Conservation (phyloP, 768 basidiomycete genomes). For the Lactarius pseudohatsudake region DNA sequence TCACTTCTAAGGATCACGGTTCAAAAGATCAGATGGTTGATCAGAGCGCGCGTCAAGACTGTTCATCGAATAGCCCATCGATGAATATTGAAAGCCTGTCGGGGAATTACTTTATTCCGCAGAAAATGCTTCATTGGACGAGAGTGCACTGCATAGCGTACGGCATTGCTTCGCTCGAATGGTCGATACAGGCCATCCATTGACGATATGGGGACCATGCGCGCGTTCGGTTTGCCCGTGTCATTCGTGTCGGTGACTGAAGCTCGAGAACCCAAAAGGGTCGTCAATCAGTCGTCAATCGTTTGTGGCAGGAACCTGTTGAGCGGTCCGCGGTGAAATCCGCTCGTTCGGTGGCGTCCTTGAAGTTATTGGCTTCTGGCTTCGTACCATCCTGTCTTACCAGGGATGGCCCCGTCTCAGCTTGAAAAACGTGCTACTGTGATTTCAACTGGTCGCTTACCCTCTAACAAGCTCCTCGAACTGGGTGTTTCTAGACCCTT, state of each 20-base stretch:
- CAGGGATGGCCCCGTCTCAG: slow-evolving; percentile 12
- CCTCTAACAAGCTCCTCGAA: slow-evolving; percentile 20
- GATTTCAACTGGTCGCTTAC: slow-evolving; percentile 26
- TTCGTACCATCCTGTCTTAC: neutral
- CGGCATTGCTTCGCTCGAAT: too few species aligned
- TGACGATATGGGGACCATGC: too few species aligned
- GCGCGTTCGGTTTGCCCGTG: too few species aligned
- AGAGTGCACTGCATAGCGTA: neutral
- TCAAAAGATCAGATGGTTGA: neutral
- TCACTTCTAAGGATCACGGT: neutral
- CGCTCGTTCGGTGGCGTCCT: neutral
- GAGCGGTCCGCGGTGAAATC: neutral
- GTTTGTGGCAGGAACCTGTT: too few species aligned
- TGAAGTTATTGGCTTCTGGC: neutral
- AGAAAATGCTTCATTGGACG: neutral
- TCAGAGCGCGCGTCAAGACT: neutral
- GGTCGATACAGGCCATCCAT: too few species aligned
- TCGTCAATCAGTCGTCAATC: too few species aligned
- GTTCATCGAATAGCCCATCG: neutral
- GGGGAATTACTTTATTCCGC: neutral
- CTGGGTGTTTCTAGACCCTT: slow-evolving; percentile 21
- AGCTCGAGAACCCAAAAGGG: too few species aligned
- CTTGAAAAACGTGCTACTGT: slow-evolving; percentile 24
- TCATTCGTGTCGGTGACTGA: too few species aligned
- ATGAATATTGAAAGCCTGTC: neutral